Conservation (phyloP, 1,139 yeast genomes). For the Citeromyces hawaiiensis region DNA sequence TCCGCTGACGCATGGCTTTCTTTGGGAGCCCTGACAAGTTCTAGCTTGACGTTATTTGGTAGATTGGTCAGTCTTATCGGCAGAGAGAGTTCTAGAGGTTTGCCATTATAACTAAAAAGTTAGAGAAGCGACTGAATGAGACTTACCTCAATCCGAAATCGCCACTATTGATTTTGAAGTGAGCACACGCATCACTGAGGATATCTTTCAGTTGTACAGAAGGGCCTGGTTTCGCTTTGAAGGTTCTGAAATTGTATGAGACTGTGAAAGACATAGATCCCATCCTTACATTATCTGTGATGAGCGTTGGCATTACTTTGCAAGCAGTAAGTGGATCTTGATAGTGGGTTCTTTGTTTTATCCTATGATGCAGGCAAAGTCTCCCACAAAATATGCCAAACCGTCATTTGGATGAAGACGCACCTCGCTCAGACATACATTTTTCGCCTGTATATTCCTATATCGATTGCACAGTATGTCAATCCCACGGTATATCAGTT, state of each 20-base stretch:
- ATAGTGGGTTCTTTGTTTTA: no score
- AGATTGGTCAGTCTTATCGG: slow-evolving; percentile 15
- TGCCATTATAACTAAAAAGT: slow-evolving; percentile 7
- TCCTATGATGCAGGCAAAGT: no score
- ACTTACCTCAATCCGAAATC: slow-evolving; percentile 5
- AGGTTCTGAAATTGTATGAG: slow-evolving; percentile 8
- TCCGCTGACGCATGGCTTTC: background rate
- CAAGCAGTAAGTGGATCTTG: no score
- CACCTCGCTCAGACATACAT: no score
- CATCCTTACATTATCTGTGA: background rate
- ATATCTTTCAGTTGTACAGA: slow-evolving; percentile 10
- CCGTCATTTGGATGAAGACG: no score
- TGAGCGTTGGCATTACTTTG: no score
- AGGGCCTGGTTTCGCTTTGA: slow-evolving; percentile 10
- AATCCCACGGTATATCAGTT: no score
- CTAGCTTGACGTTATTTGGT: slow-evolving; percentile 16
- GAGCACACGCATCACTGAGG: slow-evolving; percentile 7
- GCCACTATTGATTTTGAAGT: slow-evolving; percentile 9
- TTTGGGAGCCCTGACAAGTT: slow-evolving; percentile 5
- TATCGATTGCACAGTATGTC: no score
- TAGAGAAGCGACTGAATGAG: background rate
- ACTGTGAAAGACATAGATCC: slow-evolving; percentile 11
- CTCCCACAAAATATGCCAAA: no score
- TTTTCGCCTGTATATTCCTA: no score
- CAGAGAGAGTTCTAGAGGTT: slow-evolving; percentile 13